A percentile compares a stretch with the other conserved stretches of the same genome.
phyloP scores from a whole-genome alignment of 345 rosid species.

The Theobroma cacao region DNA sequence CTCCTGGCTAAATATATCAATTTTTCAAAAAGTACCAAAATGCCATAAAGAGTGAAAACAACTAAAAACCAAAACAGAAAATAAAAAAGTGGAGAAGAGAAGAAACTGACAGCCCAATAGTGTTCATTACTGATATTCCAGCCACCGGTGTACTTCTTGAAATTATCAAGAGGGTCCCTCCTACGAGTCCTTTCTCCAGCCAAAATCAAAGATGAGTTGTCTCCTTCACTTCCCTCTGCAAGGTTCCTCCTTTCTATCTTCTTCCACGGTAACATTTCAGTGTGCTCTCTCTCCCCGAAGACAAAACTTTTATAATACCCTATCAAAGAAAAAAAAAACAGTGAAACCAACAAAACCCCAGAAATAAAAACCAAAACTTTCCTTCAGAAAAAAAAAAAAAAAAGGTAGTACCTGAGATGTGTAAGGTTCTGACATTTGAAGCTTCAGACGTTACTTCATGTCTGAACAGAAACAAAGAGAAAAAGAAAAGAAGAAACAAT shows the following conservation, averaged over 20 bases:
- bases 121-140: conserved; percentile 80
- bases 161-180: conserved; percentile 57
- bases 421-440: background rate
- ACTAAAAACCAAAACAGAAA: background rate
- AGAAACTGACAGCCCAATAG: conserved; percentile 86
- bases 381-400: background rate
- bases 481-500: conserved; percentile 19
- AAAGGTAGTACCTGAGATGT: conserved; percentile 24
- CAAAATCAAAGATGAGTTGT: conserved; percentile 56
- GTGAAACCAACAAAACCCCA: background rate
- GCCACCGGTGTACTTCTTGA: conserved; percentile 68
- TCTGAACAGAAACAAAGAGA: conserved; percentile 28
- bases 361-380: conserved; percentile 5
- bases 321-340: background rate
- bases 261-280: conserved; percentile 37
- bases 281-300: conserved; percentile 21
- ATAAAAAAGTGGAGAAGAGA: background rate
- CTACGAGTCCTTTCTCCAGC: conserved; percentile 72
- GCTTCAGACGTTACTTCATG: conserved; percentile 18
- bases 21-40: background rate
- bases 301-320: conserved; percentile 11
- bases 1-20: background rate
- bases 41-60: background rate
- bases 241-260: conserved; percentile 49
- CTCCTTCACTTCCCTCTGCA: conserved; percentile 36